A percentile compares a stretch with the other conserved stretches of the same genome.
Evolutionary conservation across 148 eudicot species (phyloP).

Genomic region (Gaultheria prostrata): DNA sequence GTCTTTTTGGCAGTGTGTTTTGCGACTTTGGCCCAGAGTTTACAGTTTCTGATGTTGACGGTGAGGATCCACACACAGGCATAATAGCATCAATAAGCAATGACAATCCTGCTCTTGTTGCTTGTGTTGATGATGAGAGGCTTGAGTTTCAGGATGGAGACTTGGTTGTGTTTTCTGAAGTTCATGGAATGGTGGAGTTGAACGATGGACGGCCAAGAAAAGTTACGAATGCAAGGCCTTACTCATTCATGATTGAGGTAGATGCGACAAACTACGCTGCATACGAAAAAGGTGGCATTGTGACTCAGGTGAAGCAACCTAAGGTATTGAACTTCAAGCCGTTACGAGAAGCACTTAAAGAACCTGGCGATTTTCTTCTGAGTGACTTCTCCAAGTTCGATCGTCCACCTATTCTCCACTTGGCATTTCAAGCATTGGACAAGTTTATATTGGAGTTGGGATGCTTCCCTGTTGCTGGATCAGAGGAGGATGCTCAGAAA

Average conservation of each 20-base stretch:
- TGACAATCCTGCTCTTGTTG: constrained; percentile 58
- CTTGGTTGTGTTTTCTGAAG: constrained; percentile 66
- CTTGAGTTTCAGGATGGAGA: constrained; percentile 80
- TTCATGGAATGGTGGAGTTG: constrained; percentile 66
- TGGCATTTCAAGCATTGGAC: constrained; percentile 75
- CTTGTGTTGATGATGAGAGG: constrained; percentile 77
- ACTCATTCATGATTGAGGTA: constrained; percentile 65
- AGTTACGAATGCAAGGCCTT: constrained; percentile 56
- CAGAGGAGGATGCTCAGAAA: constrained; percentile 72
- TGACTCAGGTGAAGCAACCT: constrained; percentile 63
- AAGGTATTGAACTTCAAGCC: constrained; percentile 64
- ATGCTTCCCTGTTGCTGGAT: constrained; percentile 61
- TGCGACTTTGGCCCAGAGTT: constrained; percentile 79
- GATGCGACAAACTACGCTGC: constrained; percentile 51
- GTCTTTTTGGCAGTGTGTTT: constrained; percentile 66
- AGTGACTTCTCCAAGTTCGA: constrained; percentile 74
- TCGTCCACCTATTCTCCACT: constrained; percentile 62
- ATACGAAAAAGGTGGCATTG: constrained; percentile 71
- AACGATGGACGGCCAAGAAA: constrained; percentile 75
- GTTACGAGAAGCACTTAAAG: constrained; percentile 54
- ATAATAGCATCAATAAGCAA: constrained; percentile 78
- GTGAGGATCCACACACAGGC: constrained; percentile 75
- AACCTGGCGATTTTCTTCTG: constrained; percentile 70
- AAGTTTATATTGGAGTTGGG: constrained; percentile 47
- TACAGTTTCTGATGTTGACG: constrained; percentile 68